phyloP scores from a whole-genome alignment of 73 alveolate species.

The Symbiodinium pilosum region DNA sequence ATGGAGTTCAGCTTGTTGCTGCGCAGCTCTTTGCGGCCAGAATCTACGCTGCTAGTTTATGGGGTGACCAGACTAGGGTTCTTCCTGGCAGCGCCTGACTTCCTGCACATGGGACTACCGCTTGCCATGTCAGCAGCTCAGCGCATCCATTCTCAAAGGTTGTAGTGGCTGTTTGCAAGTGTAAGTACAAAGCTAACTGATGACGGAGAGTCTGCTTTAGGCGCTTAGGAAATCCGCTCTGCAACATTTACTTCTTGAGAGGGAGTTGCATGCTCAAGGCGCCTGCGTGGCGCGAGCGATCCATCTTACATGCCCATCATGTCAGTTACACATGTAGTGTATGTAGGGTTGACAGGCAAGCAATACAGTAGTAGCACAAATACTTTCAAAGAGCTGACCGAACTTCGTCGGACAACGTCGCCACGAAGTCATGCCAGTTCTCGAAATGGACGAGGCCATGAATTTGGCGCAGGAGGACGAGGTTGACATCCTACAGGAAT shows the following conservation, averaged over 20 bases:
- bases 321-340: too few relatives aligned
- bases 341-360: too few relatives aligned
- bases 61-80: neutral
- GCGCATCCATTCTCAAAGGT: neutral
- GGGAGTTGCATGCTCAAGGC: too few relatives aligned
- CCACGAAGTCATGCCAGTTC: neutral
- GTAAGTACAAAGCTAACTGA: neutral
- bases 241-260: too few relatives aligned
- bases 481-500: neutral
- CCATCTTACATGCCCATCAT: too few relatives aligned
- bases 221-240: too few relatives aligned
- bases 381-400: too few relatives aligned
- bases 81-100: neutral
- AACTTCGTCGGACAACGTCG: too few relatives aligned
- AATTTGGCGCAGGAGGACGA: neutral
- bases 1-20: neutral
- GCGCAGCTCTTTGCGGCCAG: slow-evolving; percentile 9
- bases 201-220: too few relatives aligned
- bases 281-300: too few relatives aligned
- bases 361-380: too few relatives aligned
- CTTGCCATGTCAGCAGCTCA: neutral
- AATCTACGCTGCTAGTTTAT: neutral
- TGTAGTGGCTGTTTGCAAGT: neutral
- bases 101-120: neutral
- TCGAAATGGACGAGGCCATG: neutral